These are phyloP conservation scores for Teratosphaeriaceae sp. DNA, from an alignment of 2,329 filamentous ascomycete species.

Conservation along the genomic window DNA sequence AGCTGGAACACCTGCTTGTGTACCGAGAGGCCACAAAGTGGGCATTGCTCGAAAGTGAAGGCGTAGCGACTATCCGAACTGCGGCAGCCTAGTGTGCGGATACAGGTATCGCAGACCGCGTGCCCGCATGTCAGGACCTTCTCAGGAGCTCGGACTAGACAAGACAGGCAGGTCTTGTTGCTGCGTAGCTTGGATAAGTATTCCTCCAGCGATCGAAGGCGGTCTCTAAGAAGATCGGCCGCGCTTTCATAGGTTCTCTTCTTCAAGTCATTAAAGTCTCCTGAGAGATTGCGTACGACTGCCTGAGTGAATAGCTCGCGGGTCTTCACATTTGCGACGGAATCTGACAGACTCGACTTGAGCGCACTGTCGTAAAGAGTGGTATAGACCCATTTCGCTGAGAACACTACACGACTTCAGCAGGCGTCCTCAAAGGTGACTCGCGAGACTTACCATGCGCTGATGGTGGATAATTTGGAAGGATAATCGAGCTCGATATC, in stretches of 20 bases:
- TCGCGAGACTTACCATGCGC: slow-evolving; percentile 3
- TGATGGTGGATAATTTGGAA: neutral
- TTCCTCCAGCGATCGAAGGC: slow-evolving; percentile 6
- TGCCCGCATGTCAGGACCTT: neutral
- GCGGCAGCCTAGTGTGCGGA: neutral
- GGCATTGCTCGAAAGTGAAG: neutral
- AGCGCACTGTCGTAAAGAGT: neutral
- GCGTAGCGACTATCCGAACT: neutral
- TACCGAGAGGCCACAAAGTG: neutral
- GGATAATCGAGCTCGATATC: neutral
- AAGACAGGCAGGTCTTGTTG: neutral
- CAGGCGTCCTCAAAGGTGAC: too few species aligned
- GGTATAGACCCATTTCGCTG: neutral
- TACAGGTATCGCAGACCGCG: neutral
- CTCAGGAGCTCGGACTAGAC: neutral
- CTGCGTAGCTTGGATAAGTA: neutral
- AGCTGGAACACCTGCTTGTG: slow-evolving; percentile 13
- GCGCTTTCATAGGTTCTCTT: neutral
- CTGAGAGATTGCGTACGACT: neutral
- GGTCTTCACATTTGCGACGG: neutral
- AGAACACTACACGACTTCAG: neutral
- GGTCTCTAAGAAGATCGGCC: neutral
- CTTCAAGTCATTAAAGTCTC: neutral
- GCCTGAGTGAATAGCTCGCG: neutral
- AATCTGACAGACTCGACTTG: neutral